These are phyloP conservation scores for Mycena chlorophos DNA, from an alignment of 768 basidiomycete genomes.

Conservation along the genomic window DNA sequence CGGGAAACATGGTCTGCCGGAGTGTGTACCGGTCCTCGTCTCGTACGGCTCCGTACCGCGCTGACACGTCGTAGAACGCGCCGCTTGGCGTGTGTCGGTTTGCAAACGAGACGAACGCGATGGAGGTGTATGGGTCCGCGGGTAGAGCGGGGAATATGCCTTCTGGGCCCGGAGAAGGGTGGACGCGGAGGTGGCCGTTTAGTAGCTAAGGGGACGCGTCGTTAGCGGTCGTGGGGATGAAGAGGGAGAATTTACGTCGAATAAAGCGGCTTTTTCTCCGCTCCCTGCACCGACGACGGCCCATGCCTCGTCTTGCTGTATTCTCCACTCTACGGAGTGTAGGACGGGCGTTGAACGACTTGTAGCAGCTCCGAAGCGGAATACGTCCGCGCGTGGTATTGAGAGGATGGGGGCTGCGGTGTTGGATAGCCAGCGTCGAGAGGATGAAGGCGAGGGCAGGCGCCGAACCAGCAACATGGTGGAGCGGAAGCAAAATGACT, in stretches of 20 bases:
- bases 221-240: background rate
- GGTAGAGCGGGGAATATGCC: conserved; percentile 64
- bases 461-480: too few species aligned
- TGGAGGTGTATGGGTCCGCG: conserved; percentile 48
- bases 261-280: conserved; percentile 58
- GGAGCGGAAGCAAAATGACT: too few species aligned
- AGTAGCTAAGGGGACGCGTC: conserved; percentile 47
- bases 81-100: conserved; percentile 60
- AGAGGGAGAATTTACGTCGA: conserved; percentile 51
- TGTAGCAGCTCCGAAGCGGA: conserved; percentile 56
- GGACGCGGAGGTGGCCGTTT: conserved; percentile 68
- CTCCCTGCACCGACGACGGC: conserved; percentile 69
- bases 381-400: conserved; percentile 52
- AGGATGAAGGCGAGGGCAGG: too few species aligned
- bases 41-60: conserved; percentile 84
- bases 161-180: conserved; percentile 61
- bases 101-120: conserved; percentile 67
- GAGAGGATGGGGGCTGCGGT: conserved; percentile 28
- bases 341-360: conserved; percentile 50
- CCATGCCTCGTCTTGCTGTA: conserved; percentile 68
- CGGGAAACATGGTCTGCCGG: conserved; percentile 65
- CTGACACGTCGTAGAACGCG: conserved; percentile 90
- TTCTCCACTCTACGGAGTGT: conserved; percentile 56
- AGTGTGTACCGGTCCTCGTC: conserved; percentile 84
- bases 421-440: background rate